Evolutionary conservation across 305 asterid genomes (phyloP), one percentile per base, ranked within the genome.

Genomic region (Fraxinus floribunda): DNA sequence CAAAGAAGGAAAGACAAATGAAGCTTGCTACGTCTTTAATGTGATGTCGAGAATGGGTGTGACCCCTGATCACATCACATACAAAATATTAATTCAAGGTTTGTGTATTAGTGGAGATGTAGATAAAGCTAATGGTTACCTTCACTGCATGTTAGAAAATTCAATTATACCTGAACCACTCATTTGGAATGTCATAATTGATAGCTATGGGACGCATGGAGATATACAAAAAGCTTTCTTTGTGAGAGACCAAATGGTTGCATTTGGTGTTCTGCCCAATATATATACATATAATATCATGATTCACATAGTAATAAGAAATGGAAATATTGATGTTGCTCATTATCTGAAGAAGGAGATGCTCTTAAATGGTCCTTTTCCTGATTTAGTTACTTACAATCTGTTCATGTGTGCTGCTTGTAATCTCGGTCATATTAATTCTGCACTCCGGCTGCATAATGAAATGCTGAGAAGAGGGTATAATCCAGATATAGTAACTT

Each of bases 361-460:
- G 97, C 82, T 89, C 82, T 75, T 71, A 30, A 72, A 79, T 78
- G 94, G 93, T 68, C 30, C 87, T 84, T 83, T 29, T 24, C 97
- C 99, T 3, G 97, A 92, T 87, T 39, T 85, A 76, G 92, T 95
- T 66, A 94, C 97, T 34, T 95, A 93, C 89, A 95, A 94, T 88
- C 78, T 94, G 90, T 89, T 94, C 86, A 71, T 95, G 32, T 89
- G 93, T 82, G 94, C 94, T 80, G 90, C 91, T 62, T 91, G 93
- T 90, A 80, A 78, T 87, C 72, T 85, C 64, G 94, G 97, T 15
- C 68, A 85, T 79, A 81, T 91, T 83, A 85, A 76, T 84, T 86
- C 76, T 36, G 96, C 95, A 11, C 88, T 87, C 71, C 87, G 83
- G 71, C 83, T 94, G 66, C 80, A 89, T 41, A 79, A 89, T 73